Conservation (phyloP, 768 basidiomycete genomes). For the Dioszegia crocea region DNA sequence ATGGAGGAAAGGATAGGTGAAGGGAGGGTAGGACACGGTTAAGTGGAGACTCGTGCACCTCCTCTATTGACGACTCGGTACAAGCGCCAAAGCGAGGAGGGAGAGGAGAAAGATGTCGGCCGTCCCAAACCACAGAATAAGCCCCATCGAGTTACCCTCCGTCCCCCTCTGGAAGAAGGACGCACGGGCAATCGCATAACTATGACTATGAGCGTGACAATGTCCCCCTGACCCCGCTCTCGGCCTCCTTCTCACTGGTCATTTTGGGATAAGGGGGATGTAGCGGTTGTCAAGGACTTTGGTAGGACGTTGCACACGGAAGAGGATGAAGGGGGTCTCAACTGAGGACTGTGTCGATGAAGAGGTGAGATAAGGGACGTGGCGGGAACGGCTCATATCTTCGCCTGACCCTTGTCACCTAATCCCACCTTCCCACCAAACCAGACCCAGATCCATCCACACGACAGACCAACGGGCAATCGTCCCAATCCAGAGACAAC, state of each 20-base stretch:
- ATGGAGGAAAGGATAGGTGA: neutral
- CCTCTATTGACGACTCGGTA: neutral
- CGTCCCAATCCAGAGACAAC: neutral
- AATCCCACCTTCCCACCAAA: neutral
- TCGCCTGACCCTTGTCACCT: conserved; percentile 18
- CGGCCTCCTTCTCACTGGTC: neutral
- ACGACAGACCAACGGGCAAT: neutral
- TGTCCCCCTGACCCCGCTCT: neutral
- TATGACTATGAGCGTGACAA: conserved; percentile 41
- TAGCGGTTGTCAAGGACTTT: neutral
- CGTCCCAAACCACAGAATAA: conserved; percentile 46
- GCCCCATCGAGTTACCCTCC: conserved; percentile 47
- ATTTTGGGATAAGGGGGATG: neutral
- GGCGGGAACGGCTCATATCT: conserved; percentile 32
- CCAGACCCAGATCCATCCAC: neutral
- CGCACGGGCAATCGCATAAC: conserved; percentile 44
- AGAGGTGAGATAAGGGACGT: neutral
- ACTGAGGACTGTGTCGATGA: neutral
- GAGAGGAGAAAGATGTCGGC: conserved; percentile 6
- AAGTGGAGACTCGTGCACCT: conserved; percentile 14
- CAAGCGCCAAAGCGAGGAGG: conserved; percentile 7
- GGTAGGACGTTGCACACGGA: neutral
- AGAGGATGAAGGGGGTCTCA: neutral
- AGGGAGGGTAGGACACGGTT: neutral
- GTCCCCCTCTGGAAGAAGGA: neutral